Base-by-base conservation (phyloP, 305 asterid genomes). In the Fraxinus nigra region DNA sequence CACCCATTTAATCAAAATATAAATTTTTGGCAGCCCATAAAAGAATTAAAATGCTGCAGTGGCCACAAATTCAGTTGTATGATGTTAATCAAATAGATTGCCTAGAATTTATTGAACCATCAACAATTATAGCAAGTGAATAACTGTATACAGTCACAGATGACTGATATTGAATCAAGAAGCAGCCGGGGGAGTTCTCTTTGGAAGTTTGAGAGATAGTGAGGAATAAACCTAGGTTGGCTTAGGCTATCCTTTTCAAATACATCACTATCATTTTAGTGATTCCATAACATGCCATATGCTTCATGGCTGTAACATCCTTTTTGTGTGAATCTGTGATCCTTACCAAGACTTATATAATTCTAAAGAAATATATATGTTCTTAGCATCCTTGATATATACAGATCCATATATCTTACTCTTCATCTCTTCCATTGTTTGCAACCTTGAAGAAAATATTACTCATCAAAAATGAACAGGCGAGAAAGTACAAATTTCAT, bases 1-100 rank as follows among this genome's bases (percentile, higher is more conserved):
- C 75, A 79, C 82, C 74, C 81, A 54, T 51, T 70, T 69, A 65
- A 20, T 75, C 83, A 83, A 48, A 72, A 34, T 28, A 34, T 22
- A 46, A 72, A 75, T 75, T 74, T 43, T 76, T 81, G 74, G 20
- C 4, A 80, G 34, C 75, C 79, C 32, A 38, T 14, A 80, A 11
- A 9, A 77, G 46, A 28, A n/a, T 56, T 28, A 16, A 72, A 54
- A 70, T 51, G 65, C 14, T 72, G 46, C 48, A 73, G 34, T 16
- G 77, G 43, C 75, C n/a, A 14, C 14, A 20, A 63, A 43, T 38
- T 26, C 35, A 18, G 56, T 9, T 24, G 16, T 5, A 65, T 65
- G 33, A 26, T 65, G 20, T 65, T 65, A 22, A 22, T 65, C 34
- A 65, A 65, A 59, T 59, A 26, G 16, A 24, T 26, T 59, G 69